These are phyloP conservation scores for Piper betle DNA, from an alignment of 164 flowering plant species.

Conservation along the genomic window DNA sequence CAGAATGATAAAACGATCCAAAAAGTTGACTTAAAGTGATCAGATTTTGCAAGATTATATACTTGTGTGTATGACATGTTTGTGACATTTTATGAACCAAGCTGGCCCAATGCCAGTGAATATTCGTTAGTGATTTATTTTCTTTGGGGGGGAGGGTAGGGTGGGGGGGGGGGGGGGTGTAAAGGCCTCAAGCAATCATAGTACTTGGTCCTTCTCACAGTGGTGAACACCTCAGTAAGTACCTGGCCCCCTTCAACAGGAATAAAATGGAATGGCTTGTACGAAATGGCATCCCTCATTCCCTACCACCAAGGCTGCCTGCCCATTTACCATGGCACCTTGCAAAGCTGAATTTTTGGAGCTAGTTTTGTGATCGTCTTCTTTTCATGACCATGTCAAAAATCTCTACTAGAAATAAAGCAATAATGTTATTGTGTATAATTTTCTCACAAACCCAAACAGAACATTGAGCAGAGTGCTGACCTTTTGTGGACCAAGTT, in stretches of 20 bases:
- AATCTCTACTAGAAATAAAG: too few relatives aligned
- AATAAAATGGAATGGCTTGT: background rate
- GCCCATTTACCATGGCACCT: too few relatives aligned
- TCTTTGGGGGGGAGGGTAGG: too few relatives aligned
- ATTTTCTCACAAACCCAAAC: background rate
- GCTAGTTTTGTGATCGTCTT: too few relatives aligned
- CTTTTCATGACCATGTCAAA: background rate
- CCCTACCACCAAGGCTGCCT: background rate
- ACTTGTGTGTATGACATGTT: conserved; percentile 32
- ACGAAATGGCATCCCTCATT: background rate
- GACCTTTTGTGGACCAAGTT: background rate
- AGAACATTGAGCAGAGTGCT: background rate
- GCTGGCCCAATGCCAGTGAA: conserved; percentile 51
- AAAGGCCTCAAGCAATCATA: conserved; percentile 6
- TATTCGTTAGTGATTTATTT: conserved; percentile 35
- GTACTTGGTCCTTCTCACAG: conserved; percentile 9
- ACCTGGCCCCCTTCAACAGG: background rate
- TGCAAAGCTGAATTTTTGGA: background rate
- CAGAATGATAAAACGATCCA: background rate
- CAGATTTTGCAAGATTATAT: conserved; percentile 26
- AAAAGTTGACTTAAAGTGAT: conserved; percentile 4
- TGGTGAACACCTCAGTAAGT: background rate
- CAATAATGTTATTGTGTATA: background rate
- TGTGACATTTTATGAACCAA: conserved; percentile 31
- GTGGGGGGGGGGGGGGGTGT: too few relatives aligned